Percentiles rank a stretch among this genome's conserved stretches.
Evolutionary conservation across 2,329 filamentous ascomycete genomes (phyloP).

Genomic region (Xylariaceae sp.): DNA sequence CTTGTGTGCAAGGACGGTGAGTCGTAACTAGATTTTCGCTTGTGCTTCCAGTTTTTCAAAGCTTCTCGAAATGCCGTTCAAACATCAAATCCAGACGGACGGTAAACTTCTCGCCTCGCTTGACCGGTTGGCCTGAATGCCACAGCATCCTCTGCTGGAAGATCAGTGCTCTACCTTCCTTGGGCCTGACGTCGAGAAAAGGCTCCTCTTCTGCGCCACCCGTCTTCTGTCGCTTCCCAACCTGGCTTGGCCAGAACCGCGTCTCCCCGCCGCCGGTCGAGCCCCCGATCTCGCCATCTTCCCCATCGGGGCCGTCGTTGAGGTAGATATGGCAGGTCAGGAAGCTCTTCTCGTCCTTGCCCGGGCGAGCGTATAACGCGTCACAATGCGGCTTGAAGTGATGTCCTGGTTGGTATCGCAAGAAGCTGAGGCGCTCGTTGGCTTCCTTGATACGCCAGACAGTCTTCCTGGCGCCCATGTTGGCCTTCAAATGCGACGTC

Average conservation of each 20-base stretch:
- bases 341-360: conserved; percentile 27
- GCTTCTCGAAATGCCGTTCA: conserved; percentile 17
- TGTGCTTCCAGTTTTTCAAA: too few species aligned
- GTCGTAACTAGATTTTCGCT: too few species aligned
- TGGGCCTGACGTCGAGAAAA: conserved; percentile 29
- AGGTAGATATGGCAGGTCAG: conserved; percentile 31
- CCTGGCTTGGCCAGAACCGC: conserved; percentile 24
- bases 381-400: conserved; percentile 46
- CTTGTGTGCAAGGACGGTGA: too few species aligned
- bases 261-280: conserved; percentile 21
- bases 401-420: conserved; percentile 54
- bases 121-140: conserved; percentile 30
- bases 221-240: conserved; percentile 22
- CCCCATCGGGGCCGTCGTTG: conserved; percentile 20
- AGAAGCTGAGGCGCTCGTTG: conserved; percentile 55
- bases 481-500: conserved; percentile 21
- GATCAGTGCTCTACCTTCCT: conserved; percentile 26
- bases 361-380: conserved; percentile 18
- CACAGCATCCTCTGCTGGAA: conserved; percentile 31
- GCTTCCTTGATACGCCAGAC: conserved; percentile 34
- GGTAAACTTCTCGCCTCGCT: conserved; percentile 28
- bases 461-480: conserved; percentile 22
- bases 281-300: conserved; percentile 11
- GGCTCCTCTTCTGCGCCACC: conserved; percentile 11
- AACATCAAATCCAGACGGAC: conserved; percentile 31